phyloP scores from a whole-genome alignment of 2,329 filamentous ascomycete species.

The Calonectria naviculata region DNA sequence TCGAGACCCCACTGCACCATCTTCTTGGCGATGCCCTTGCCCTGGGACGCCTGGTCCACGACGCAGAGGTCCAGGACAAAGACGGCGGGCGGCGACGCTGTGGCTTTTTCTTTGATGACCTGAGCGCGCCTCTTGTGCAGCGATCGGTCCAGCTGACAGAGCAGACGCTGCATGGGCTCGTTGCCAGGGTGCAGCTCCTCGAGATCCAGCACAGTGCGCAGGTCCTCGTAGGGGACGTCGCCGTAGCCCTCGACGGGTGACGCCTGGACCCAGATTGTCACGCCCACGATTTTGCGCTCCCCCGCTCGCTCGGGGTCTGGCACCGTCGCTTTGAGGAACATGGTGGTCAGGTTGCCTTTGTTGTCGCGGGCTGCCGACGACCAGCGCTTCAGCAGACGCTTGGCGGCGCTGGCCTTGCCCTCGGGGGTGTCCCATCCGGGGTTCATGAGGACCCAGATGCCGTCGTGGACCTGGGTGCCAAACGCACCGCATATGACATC shows the following conservation, averaged over 20 bases:
- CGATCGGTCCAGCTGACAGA: conserved; percentile 55
- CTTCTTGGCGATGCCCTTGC: conserved; percentile 56
- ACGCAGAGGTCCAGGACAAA: conserved; percentile 63
- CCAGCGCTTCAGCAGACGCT: conserved; percentile 56
- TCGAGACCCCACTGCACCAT: conserved; percentile 61
- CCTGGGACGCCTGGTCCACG: conserved; percentile 65
- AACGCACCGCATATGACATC: conserved; percentile 50
- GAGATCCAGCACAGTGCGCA: conserved; percentile 45
- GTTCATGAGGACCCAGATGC: conserved; percentile 62
- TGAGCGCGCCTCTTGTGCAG: conserved; percentile 57
- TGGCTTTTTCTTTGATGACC: conserved; percentile 53
- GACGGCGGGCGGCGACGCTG: conserved; percentile 53
- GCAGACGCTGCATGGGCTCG: conserved; percentile 57
- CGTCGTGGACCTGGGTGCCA: conserved; percentile 61
- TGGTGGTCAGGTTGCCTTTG: conserved; percentile 57
- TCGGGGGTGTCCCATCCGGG: conserved; percentile 65
- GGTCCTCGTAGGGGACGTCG: conserved; percentile 48
- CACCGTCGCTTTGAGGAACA: conserved; percentile 66
- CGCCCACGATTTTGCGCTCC: conserved; percentile 55
- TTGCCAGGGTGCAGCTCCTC: conserved; percentile 55
- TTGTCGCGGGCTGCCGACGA: conserved; percentile 49
- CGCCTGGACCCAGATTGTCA: conserved; percentile 66
- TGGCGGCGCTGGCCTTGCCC: conserved; percentile 50
- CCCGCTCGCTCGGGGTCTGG: conserved; percentile 42
- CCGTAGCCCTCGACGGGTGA: conserved; percentile 62